Percentiles rank a stretch among this genome's conserved stretches.
phyloP scores from a whole-genome alignment of 306 rosid species.

The Crotalaria pallida region DNA sequence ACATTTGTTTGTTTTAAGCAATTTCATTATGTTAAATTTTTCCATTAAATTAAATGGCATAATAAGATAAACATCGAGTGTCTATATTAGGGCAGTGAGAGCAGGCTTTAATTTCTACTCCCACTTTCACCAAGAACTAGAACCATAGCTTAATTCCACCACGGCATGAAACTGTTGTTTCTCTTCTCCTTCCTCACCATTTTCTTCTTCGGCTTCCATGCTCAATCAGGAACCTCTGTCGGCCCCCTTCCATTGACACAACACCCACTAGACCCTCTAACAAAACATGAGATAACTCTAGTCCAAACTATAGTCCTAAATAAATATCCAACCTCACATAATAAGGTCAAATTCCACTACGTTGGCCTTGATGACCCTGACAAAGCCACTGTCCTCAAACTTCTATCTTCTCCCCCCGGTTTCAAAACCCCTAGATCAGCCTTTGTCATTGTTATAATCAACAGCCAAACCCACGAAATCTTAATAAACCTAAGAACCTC shows the following conservation, averaged over 20 bases:
- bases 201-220: not conserved
- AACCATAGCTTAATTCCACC: not conserved
- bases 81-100: not conserved
- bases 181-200: not conserved
- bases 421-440: not conserved
- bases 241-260: not conserved
- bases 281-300: slow-evolving; percentile 4
- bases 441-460: slow-evolving; percentile 15
- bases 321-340: not conserved
- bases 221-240: not conserved
- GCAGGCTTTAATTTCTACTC: too few relatives aligned
- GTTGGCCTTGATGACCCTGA: slow-evolving; percentile 32
- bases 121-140: not conserved
- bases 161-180: not conserved
- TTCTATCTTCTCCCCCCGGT: not conserved
- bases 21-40: too few relatives aligned
- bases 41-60: too few relatives aligned
- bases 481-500: not conserved
- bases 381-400: not conserved
- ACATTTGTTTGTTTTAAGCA: too few relatives aligned
- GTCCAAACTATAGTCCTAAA: slow-evolving; percentile 18
- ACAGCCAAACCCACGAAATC: not conserved
- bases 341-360: slow-evolving; percentile 19
- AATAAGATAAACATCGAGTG: too few relatives aligned
- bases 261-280: slow-evolving; percentile 32